Conservation (phyloP, 441 rosid genomes). For the Adansonia gregorii region DNA sequence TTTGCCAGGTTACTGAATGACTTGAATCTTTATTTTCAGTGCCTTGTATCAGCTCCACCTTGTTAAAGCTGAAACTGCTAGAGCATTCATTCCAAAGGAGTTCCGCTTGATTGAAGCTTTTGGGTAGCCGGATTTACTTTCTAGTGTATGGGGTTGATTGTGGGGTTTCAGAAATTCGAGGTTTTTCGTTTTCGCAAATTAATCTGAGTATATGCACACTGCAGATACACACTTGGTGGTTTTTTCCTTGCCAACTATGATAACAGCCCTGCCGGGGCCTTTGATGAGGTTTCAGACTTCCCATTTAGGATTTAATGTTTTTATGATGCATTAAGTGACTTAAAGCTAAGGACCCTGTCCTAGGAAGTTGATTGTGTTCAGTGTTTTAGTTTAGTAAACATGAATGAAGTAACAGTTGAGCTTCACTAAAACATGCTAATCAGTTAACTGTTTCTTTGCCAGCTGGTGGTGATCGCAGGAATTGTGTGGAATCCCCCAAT, state of each 20-base stretch:
- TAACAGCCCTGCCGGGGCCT: constrained; percentile 88
- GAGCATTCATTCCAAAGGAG: constrained; percentile 82
- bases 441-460: constrained; percentile 24
- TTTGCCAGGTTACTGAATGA: constrained; percentile 15
- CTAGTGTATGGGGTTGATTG: not conserved
- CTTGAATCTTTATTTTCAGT: constrained; percentile 43
- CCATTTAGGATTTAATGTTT: not conserved
- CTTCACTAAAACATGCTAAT: not conserved
- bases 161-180: not conserved
- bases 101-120: constrained; percentile 90
- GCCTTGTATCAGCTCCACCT: constrained; percentile 98
- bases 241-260: constrained; percentile 94
- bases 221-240: constrained; percentile 95
- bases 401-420: not conserved
- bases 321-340: not conserved
- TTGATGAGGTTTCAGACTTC: constrained; percentile 71
- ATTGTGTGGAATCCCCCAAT: constrained; percentile 96
- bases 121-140: constrained; percentile 55
- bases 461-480: constrained; percentile 98
- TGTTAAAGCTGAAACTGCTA: constrained; percentile 85
- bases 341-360: not conserved
- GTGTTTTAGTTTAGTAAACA: not conserved
- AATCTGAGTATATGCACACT: constrained; percentile 13
- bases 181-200: constrained; percentile 6
- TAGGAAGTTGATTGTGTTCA: not conserved